Conservation (phyloP, 306 rosid genomes). For the Lathyrus sativus region DNA sequence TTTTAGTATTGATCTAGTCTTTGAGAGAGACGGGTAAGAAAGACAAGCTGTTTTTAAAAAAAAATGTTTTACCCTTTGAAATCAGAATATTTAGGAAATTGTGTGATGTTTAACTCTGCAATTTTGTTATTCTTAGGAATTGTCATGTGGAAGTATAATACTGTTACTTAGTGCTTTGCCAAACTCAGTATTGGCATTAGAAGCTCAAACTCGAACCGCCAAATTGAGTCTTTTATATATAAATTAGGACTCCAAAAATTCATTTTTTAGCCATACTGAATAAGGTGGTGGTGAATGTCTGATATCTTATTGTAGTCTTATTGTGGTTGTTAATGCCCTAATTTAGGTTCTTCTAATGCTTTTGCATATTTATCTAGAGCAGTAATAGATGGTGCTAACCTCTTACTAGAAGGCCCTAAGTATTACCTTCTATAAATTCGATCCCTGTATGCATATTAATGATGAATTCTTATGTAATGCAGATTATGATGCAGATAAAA, state of each 20-base stretch:
- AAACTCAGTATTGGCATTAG: conserved; percentile 9
- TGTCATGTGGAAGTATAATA: conserved; percentile 17
- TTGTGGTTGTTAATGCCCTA: conserved; percentile 8
- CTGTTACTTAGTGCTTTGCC: conserved; percentile 13
- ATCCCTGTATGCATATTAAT: conserved; percentile 21
- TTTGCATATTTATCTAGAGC: conserved; percentile 20
- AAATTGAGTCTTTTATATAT: conserved; percentile 12
- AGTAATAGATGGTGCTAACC: conserved; percentile 26
- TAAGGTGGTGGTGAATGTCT: conserved; percentile 6
- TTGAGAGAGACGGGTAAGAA: conserved; percentile 16
- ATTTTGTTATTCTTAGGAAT: conserved; percentile 14
- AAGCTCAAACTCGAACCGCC: conserved; percentile 28
- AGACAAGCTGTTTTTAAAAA: conserved; percentile 11
- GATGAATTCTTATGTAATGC: conserved; percentile 48
- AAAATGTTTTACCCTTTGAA: conserved; percentile 27
- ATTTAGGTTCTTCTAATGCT: conserved; percentile 30
- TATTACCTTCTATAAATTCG: conserved; percentile 26
- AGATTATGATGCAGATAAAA: conserved; percentile 61
- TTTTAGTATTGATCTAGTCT: conserved; percentile 11
- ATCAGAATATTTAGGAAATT: conserved; percentile 5
- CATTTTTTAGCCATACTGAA: conserved; percentile 17
- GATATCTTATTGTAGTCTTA: conserved; percentile 7
- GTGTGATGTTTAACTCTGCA: conserved; percentile 2
- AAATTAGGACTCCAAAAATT: neutral
- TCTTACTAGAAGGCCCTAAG: conserved; percentile 29